Conservation (phyloP, 257 asterid genomes). For the Thymus mandschuricus region DNA sequence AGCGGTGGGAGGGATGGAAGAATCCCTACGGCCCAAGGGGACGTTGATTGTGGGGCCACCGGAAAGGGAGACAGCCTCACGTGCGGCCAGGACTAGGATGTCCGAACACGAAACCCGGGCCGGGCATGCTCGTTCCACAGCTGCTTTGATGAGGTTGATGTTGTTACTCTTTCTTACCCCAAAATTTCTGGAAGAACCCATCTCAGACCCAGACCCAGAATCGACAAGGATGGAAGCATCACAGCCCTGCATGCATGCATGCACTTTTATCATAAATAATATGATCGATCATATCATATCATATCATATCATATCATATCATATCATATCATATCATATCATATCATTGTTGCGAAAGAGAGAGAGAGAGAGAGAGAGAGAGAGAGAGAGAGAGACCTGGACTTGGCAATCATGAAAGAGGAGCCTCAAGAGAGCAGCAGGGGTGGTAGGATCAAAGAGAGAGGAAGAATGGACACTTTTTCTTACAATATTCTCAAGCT, state of each 20-base stretch:
- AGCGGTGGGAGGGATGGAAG: constrained; percentile 30
- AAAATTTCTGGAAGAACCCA: constrained; percentile 42
- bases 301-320: no score
- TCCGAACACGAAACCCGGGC: constrained; percentile 59
- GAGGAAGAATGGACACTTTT: constrained; percentile 35
- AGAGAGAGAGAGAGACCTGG: constrained; percentile 41
- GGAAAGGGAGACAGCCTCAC: constrained; percentile 51
- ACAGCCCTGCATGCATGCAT: constrained; percentile 42
- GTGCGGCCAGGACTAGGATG: constrained; percentile 53
- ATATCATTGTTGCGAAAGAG: neutral
- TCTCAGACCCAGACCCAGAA: constrained; percentile 20
- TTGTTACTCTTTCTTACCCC: constrained; percentile 50
- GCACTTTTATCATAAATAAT: no score
- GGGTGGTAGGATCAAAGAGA: constrained; percentile 49
- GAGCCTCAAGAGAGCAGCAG: constrained; percentile 58
- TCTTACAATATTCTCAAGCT: constrained; percentile 44
- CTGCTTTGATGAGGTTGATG: constrained; percentile 39
- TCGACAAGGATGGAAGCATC: constrained; percentile 69
- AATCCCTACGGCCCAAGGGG: constrained; percentile 61
- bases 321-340: neutral
- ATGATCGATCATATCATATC: no score
- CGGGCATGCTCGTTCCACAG: constrained; percentile 52
- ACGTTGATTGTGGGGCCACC: constrained; percentile 56
- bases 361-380: neutral
- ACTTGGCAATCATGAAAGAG: constrained; percentile 74